These are phyloP conservation scores for Kluyveromyces sp. DNA, from an alignment of 1,139 yeast species.

Conservation along the genomic window DNA sequence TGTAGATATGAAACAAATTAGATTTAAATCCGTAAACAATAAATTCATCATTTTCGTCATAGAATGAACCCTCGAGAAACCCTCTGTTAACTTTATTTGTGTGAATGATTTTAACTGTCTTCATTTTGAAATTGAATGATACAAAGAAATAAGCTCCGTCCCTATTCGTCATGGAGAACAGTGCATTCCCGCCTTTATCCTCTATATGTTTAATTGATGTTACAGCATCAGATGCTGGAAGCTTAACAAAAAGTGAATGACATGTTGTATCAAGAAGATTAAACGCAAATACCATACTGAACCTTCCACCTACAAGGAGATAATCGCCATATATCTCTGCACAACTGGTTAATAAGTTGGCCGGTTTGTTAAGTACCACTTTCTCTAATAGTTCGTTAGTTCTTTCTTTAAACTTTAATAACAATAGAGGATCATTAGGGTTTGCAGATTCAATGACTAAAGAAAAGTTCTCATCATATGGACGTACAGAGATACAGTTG, in stretches of 20 bases:
- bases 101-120: conserved; percentile 34
- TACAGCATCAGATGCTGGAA: conserved; percentile 68
- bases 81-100: conserved; percentile 67
- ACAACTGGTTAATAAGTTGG: conserved; percentile 55
- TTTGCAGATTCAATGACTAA: conserved; percentile 61
- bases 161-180: conserved; percentile 45
- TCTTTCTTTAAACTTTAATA: conserved; percentile 33
- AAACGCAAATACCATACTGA: conserved; percentile 57
- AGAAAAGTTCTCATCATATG: conserved; percentile 25
- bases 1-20: conserved; percentile 70
- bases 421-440: conserved; percentile 48
- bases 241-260: conserved; percentile 36
- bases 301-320: conserved; percentile 63
- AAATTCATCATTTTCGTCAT: conserved; percentile 41
- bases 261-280: conserved; percentile 29
- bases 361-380: conserved; percentile 30
- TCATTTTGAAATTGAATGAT: conserved; percentile 11
- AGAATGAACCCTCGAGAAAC: conserved; percentile 63
- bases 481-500: conserved; percentile 39
- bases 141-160: conserved; percentile 52
- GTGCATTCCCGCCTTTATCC: conserved; percentile 12
- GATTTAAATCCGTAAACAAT: conserved; percentile 78
- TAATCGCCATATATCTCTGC: conserved; percentile 37
- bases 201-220: conserved; percentile 45
- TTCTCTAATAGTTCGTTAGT: conserved; percentile 22